Evolutionary conservation across 1,284 basidiomycete species (phyloP).

Genomic region (Cronartium quercuum): DNA sequence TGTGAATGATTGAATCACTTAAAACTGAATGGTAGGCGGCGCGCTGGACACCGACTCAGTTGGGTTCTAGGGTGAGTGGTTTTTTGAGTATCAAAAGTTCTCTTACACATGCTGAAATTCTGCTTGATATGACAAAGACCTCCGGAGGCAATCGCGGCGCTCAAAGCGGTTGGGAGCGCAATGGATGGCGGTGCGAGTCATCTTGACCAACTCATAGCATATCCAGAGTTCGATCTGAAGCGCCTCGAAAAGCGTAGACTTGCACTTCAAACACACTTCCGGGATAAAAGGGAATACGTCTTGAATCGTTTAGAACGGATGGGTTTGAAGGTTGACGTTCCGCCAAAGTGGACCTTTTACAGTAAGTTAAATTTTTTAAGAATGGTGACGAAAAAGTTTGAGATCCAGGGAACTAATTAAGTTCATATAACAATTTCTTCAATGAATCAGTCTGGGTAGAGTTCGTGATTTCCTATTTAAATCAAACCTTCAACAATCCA

Average conservation of each 20-base stretch:
- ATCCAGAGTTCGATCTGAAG: conserved; percentile 67
- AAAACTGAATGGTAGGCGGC: conserved; percentile 63
- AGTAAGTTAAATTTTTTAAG: too few relatives aligned
- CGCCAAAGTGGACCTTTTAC: conserved; percentile 33
- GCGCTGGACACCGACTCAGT: conserved; percentile 86
- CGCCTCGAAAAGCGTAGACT: conserved; percentile 66
- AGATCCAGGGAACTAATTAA: too few relatives aligned
- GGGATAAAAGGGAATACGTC: conserved; percentile 81
- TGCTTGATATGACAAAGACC: conserved; percentile 56
- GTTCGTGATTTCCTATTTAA: conserved; percentile 50
- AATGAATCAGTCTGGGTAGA: conserved; percentile 29
- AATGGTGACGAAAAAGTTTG: too few relatives aligned
- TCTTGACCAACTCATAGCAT: conserved; percentile 68
- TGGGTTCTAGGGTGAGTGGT: conserved; percentile 68
- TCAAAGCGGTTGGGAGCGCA: conserved; percentile 67
- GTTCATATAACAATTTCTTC: neutral
- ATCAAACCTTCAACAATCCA: conserved; percentile 63
- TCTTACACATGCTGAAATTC: neutral
- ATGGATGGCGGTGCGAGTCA: conserved; percentile 46
- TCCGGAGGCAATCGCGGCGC: conserved; percentile 74
- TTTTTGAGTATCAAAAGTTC: neutral
- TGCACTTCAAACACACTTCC: conserved; percentile 75
- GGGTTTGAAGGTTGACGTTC: conserved; percentile 62
- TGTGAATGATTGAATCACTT: conserved; percentile 45
- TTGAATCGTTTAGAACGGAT: conserved; percentile 71